Evolutionary conservation across 805 yeast genomes (phyloP).

Genomic region (Lachancea nothofagi): DNA sequence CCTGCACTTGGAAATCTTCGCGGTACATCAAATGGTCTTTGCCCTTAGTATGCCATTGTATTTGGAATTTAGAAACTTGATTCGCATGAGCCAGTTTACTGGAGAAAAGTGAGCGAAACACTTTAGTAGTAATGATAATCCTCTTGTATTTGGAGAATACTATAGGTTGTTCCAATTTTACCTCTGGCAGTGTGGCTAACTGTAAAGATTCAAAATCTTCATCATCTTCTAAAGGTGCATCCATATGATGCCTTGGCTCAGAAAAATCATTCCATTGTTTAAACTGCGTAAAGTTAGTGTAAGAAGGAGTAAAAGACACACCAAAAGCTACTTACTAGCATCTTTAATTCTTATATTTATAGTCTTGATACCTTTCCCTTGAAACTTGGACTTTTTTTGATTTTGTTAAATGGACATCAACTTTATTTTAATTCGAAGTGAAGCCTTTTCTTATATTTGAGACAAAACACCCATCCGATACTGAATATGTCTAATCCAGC

Average conservation of each 20-base stretch:
- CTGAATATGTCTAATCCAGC: slow-evolving; percentile 4
- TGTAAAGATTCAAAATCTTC: slow-evolving; percentile 24
- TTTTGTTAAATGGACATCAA: not conserved
- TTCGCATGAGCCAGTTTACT: slow-evolving; percentile 1
- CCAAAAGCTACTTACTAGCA: not conserved
- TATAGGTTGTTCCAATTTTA: slow-evolving; percentile 19
- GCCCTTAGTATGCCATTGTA: slow-evolving; percentile 4
- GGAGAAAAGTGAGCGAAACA: slow-evolving; percentile 29
- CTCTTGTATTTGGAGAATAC: slow-evolving; percentile 15
- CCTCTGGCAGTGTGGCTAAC: slow-evolving; percentile 28
- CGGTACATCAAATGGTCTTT: slow-evolving; percentile 5
- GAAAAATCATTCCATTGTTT: slow-evolving; percentile 47
- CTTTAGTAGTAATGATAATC: slow-evolving; percentile 22
- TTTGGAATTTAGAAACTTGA: slow-evolving; percentile 1
- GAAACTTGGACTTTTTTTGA: not conserved
- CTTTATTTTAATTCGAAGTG: not conserved
- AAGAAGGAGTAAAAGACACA: not conserved
- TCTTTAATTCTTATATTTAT: no score
- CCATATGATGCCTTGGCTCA: slow-evolving; percentile 45
- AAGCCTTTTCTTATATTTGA: not conserved
- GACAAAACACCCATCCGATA: not conserved
- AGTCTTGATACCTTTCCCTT: no score
- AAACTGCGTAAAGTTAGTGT: slow-evolving; percentile 30
- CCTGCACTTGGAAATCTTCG: slow-evolving; percentile 9
- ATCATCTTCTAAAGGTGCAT: slow-evolving; percentile 22